A percentile compares a stretch with the other conserved stretches of the same genome.
Evolutionary conservation across 345 rosid species (phyloP).

Genomic region (Toxicodendron radicans): DNA sequence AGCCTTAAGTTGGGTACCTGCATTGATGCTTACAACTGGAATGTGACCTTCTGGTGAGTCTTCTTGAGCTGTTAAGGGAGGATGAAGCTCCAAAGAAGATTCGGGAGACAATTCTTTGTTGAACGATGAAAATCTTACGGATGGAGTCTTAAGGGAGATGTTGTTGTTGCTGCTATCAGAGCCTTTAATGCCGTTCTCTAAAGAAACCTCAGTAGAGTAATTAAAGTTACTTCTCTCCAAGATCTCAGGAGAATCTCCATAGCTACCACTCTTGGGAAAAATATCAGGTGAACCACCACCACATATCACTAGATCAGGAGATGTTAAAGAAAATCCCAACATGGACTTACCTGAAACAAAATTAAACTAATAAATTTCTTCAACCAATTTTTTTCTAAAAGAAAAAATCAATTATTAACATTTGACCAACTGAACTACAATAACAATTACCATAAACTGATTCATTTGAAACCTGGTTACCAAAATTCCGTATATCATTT

Average conservation of each 20-base stretch:
- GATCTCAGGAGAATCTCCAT: slow-evolving; percentile 50
- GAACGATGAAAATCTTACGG: slow-evolving; percentile 76
- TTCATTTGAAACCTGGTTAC: slow-evolving; percentile 11
- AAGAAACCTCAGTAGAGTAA: slow-evolving; percentile 62
- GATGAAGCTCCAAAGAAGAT: slow-evolving; percentile 81
- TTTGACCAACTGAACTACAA: too few species aligned
- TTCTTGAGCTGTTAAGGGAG: slow-evolving; percentile 28
- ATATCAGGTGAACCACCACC: slow-evolving; percentile 71
- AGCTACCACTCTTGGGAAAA: slow-evolving; percentile 22
- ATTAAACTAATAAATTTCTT: neutral
- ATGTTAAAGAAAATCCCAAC: slow-evolving; percentile 63
- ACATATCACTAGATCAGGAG: slow-evolving; percentile 75
- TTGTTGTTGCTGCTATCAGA: slow-evolving; percentile 21
- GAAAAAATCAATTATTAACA: neutral
- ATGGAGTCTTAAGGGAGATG: slow-evolving; percentile 32
- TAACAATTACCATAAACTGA: slow-evolving; percentile 21
- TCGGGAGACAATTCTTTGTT: slow-evolving; percentile 59
- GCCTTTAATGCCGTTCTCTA: slow-evolving; percentile 68
- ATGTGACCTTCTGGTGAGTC: slow-evolving; percentile 12
- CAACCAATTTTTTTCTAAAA: neutral
- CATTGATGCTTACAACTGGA: slow-evolving; percentile 42
- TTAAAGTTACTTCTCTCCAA: slow-evolving; percentile 21
- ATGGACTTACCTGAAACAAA: slow-evolving; percentile 49
- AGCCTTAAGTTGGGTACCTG: slow-evolving; percentile 34
- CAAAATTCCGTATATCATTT: slow-evolving; percentile 4